Evolutionary conservation across 1,284 basidiomycete genomes (phyloP).

Genomic region (Marasmius sp.): DNA sequence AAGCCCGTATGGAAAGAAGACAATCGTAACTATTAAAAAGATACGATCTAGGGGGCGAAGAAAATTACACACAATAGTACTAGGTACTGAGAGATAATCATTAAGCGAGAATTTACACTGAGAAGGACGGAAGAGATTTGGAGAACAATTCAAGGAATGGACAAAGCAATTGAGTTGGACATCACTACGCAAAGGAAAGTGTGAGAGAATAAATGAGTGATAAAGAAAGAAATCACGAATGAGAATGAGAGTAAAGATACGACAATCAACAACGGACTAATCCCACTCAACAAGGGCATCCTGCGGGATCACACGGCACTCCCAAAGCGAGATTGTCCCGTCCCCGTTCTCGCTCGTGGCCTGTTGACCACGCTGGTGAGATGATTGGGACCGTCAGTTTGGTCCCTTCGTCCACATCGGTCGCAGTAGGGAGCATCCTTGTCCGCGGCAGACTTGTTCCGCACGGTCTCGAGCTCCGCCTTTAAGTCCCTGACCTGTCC

Average conservation of each 20-base stretch:
- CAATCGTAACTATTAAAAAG: conserved; percentile 12
- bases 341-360: conserved; percentile 65
- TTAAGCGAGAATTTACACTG: conserved; percentile 1
- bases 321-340: conserved; percentile 57
- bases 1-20: background rate
- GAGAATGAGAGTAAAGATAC: conserved; percentile 16
- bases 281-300: background rate
- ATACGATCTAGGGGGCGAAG: background rate
- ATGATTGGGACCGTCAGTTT: conserved; percentile 16
- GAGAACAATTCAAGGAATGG: conserved; percentile 8
- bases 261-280: too few relatives aligned
- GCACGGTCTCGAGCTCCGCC: conserved; percentile 60
- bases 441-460: conserved; percentile 33
- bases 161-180: conserved; percentile 7
- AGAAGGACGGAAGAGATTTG: conserved; percentile 1
- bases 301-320: conserved; percentile 38
- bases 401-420: conserved; percentile 55
- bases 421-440: conserved; percentile 45
- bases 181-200: conserved; percentile 3
- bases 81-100: background rate
- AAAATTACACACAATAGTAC: too few relatives aligned
- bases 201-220: background rate
- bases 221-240: conserved; percentile 11
- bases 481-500: conserved; percentile 71
- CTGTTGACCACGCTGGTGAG: conserved; percentile 57